Base-by-base conservation (phyloP, 495 filamentous ascomycete species). In the Parathielavia hyrcaniae region DNA sequence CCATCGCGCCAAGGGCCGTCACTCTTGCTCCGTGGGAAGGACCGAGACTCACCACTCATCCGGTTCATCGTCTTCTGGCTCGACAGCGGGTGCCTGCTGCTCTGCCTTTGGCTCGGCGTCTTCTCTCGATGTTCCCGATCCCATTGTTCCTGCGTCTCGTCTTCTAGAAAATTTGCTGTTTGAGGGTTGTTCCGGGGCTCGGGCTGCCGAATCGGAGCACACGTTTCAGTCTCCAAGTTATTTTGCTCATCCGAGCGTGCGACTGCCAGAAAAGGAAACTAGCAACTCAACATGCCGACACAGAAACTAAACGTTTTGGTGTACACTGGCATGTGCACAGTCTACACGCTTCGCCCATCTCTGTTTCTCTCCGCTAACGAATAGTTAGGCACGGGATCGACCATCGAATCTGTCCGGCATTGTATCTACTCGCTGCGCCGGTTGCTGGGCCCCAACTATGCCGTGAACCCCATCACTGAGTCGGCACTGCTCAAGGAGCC, bases 41-140 rank as follows among this genome's bases (percentile, higher is more conserved):
- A n/a, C n/a, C n/a, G n/a, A n/a, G n/a, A 61, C 77, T 74, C 77
- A 97, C 93, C 92, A 97, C 36, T 95, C 91, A 81, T 97, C 92
- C 5, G 88, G 89, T 67, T 96, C 92, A 72, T 96, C 91, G 59
- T 95, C 48, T 9, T 50, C 91, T 41, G 84, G 75, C 38, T 81
- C 60, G 22, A 16, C 60, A 50, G 49, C 59, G 39, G 54, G 38
- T 23, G 40, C 46, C 45, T 52, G 62, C 59, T 55, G 19, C 40
- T 64, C 73, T 38, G 75, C 71, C 39, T 78, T 70, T 26, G 71
- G 59, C 59, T 75, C 62, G 34, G 64, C 72, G 57, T 78, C 74
- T 44, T 76, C 71, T 53, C 77, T 81, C 11, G 81, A 79, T 77
- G 84, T 83, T 51, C 40, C 16, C 36, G 48, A 39, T 13, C 50